These are phyloP conservation scores for Beauveria scarabaeidicola DNA, from an alignment of 2,329 filamentous ascomycete genomes.

Conservation along the genomic window DNA sequence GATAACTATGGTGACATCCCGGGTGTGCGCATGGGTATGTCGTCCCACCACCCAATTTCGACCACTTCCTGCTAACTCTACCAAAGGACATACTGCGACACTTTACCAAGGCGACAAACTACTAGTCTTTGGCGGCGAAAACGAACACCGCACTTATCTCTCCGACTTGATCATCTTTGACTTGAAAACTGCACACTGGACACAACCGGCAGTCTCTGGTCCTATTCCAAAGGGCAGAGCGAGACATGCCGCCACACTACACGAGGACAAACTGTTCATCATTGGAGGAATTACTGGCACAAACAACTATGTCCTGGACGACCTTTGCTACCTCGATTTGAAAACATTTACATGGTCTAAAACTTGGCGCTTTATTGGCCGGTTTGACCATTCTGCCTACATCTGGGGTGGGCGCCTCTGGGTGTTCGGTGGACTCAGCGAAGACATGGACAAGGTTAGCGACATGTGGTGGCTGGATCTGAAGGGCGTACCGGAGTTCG, in stretches of 20 bases:
- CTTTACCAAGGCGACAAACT: slow-evolving; percentile 90
- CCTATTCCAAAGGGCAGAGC: slow-evolving; percentile 82
- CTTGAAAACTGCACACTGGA: slow-evolving; percentile 90
- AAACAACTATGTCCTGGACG: slow-evolving; percentile 85
- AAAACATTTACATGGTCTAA: slow-evolving; percentile 98
- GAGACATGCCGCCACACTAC: slow-evolving; percentile 84
- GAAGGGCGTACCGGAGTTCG: slow-evolving; percentile 79
- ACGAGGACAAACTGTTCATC: slow-evolving; percentile 95
- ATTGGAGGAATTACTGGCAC: slow-evolving; percentile 92
- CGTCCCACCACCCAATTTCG: background rate
- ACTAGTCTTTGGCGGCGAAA: slow-evolving; percentile 96
- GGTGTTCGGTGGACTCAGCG: slow-evolving; percentile 91
- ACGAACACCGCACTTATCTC: slow-evolving; percentile 91
- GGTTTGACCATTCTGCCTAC: slow-evolving; percentile 93
- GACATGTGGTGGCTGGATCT: slow-evolving; percentile 98
- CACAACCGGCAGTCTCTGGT: slow-evolving; percentile 78
- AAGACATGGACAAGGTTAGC: slow-evolving; percentile 93
- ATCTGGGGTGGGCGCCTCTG: slow-evolving; percentile 87
- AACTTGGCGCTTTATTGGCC: slow-evolving; percentile 87
- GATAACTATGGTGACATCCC: slow-evolving; percentile 99
- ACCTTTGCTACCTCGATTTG: slow-evolving; percentile 92
- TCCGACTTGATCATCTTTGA: slow-evolving; percentile 96
- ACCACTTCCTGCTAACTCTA: slow-evolving; percentile 10
- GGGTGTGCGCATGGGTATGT: slow-evolving; percentile 85
- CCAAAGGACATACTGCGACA: slow-evolving; percentile 82